Base-by-base conservation (phyloP, 2,329 filamentous ascomycete species). In the Curvularia spicifera region DNA sequence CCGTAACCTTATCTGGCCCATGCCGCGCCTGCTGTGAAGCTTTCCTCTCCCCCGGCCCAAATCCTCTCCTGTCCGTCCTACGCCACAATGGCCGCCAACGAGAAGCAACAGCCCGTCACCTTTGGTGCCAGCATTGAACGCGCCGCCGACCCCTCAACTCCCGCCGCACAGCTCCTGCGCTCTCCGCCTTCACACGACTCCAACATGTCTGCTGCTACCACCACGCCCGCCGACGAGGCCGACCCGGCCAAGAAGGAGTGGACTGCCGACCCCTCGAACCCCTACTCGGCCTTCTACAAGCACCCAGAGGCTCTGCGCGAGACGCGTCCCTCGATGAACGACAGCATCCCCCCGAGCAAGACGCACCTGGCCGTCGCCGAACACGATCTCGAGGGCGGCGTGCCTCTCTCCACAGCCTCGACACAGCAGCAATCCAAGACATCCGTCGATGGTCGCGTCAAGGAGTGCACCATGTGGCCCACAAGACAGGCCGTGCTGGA, bases 391-490 rank as follows among this genome's bases (percentile, higher is more conserved):
- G 76, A 77, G 55, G 58, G 68, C 29, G 74, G 71, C 44, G 48
- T 60, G 60, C 78, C 71, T 12, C 71, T 77, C 39, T 71, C 71
- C 10, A 61, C 75, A 20, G 75, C 75, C 60, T 79, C 76, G 66
- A 81, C 66, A 67, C 70, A 76, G 65, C 71, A 71, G 65, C 71
- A 69, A 29, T 73, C 72, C 59, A 79, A 78, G 62, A 60, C 74
- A 53, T 75, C 71, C 26, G 73, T 81, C 60, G 79, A 81, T 60
- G 76, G 73, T 52, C 69, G 75, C 52, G 65, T 69, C 64, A 81
- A 81, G 68, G 81, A 83, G 59, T 82, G 80, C 77, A 79, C 77
- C 63, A 82, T 83, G 80, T 83, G 81, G 81, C 81, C 81, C 7
- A 79, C 79, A 42, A 77, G 78, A 63, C 76, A 81, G 69, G 80